Percentiles rank a stretch among this genome's conserved stretches.
These are phyloP conservation scores for Echria macrotheca DNA, from an alignment of 495 filamentous ascomycete genomes.

Conservation along the genomic window DNA sequence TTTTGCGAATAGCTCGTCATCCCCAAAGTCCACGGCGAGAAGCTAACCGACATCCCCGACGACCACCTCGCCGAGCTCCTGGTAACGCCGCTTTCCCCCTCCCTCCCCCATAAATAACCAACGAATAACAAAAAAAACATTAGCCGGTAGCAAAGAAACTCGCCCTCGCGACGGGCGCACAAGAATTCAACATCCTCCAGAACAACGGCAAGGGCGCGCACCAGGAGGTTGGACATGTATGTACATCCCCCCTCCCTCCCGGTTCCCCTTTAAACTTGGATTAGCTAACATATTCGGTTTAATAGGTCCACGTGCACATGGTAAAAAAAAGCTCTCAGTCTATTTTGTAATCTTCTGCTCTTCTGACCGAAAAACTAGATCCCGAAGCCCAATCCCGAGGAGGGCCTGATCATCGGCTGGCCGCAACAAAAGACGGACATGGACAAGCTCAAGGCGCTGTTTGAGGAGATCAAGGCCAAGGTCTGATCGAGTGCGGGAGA, in stretches of 20 bases:
- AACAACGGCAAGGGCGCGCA: constrained; percentile 95
- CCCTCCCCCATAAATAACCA: background rate
- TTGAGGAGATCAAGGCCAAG: constrained; percentile 80
- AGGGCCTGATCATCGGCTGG: constrained; percentile 81
- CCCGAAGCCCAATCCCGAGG: constrained; percentile 82
- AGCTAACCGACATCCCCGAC: constrained; percentile 90
- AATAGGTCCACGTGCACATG: constrained; percentile 88
- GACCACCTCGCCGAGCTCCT: constrained; percentile 78
- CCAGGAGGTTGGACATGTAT: constrained; percentile 88
- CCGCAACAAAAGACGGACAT: constrained; percentile 71
- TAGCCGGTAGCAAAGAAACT: constrained; percentile 86
- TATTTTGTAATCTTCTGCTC: too few species aligned
- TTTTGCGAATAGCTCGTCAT: constrained; percentile 76
- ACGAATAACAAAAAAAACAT: background rate
- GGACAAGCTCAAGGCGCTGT: constrained; percentile 73
- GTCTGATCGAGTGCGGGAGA: constrained; percentile 50
- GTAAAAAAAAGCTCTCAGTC: too few species aligned
- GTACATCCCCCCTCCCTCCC: constrained; percentile 25
- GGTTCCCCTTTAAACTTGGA: background rate
- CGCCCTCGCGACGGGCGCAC: constrained; percentile 65
- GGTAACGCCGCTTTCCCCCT: constrained; percentile 34
- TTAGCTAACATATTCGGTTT: background rate
- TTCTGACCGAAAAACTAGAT: too few species aligned
- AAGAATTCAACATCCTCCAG: constrained; percentile 89
- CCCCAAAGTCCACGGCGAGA: constrained; percentile 90